Base-by-base conservation (phyloP, 1,284 basidiomycete genomes). In the Apiotrichum veenhuisii region DNA sequence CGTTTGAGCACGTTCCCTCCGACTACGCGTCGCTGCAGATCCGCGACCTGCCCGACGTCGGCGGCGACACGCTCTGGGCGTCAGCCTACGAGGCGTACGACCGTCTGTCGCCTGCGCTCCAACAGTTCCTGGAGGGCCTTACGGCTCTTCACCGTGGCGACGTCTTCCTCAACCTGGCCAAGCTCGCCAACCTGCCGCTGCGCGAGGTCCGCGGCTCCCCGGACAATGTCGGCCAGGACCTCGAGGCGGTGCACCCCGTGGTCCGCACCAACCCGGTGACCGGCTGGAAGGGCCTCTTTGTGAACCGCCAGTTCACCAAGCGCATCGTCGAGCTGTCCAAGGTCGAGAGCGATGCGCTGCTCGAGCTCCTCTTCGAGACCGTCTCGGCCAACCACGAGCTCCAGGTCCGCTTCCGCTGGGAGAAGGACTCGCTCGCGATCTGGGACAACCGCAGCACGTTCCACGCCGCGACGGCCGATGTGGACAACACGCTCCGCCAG, bases 261-360 rank as follows among this genome's bases (percentile, higher is more conserved):
- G 61, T 70, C 45, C 50, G 72, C 30, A 61, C 62, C 18, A 64
- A 69, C 52, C 66, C 87, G 15, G 83, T 80, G 1, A 89, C 88
- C 0, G 87, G 87, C 15, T 88, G 85, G 85, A 88, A 89, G 81
- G 83, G 82, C 54, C 71, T 89, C 62, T 89, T 84, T 64, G 84
- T 87, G 55, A 86, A 87, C 77, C 66, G 70, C 44, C 77, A 61
- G 2, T 87, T 87, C 75, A 87, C 84, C 5, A 82, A 79, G 60
- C 80, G 81, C 27, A 85, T 88, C 66, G 72, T 83, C 37, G 85
- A 83, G 64, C 76, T 87, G 38, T 77, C 79, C 9, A 75, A 76
- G 18, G 83, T 83, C 51, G 87, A 87, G 74, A 83, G 58, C 9
- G 71, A 75, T 50, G 34, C 46, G 11, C 50, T 71, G 34, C 59